Base-by-base conservation (phyloP, 805 yeast species). In the Candida odintsovae region DNA sequence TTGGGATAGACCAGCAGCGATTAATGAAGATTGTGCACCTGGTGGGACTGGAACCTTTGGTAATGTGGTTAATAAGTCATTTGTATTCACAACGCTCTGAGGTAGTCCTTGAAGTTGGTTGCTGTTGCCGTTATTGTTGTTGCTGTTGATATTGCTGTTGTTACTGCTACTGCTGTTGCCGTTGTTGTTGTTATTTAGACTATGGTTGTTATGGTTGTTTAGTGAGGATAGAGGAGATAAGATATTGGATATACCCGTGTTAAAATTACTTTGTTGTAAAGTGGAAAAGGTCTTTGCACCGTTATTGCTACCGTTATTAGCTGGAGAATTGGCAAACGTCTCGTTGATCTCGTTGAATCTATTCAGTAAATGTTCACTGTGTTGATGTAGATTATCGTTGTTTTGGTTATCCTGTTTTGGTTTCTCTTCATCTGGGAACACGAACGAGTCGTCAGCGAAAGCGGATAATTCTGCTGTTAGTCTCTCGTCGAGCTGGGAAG, bases 381-480 rank as follows among this genome's bases (percentile, higher is more conserved):
- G 51, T 16, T 47, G 44, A 20, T 50, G 48, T 16, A 50, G 43
- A 18, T 50, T 36, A 19, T 40, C 37, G 5, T 50, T 49, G 6
- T 48, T 45, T 12, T 49, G 44, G 20, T 50, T 37, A n/a, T 37
- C 35, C 29, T 49, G 41, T 41, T 54, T 49, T 1, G 83, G 83
- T 59, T 84, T 84, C 31, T 85, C 92, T 58, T 86, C 94, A 59
- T 86, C 94, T 1, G 92, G 89, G 59, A 86, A 86, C 3, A 86
- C 76, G 54, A 86, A 86, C 3, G 87, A 76, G 49, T 84, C 90
- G 56, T 85, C 90, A 0, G 90, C 92, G 72, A 86, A 86, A 1
- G 90, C 90, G 16, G 88, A 86, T 51, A 86, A 71, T 58, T 86
- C 94, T 16, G 77, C 78, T 6, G 80, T 75, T 22, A 77, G 55